Base-by-base conservation (phyloP, 352 stramenopile genomes). In the Phytopythium helicoides region DNA sequence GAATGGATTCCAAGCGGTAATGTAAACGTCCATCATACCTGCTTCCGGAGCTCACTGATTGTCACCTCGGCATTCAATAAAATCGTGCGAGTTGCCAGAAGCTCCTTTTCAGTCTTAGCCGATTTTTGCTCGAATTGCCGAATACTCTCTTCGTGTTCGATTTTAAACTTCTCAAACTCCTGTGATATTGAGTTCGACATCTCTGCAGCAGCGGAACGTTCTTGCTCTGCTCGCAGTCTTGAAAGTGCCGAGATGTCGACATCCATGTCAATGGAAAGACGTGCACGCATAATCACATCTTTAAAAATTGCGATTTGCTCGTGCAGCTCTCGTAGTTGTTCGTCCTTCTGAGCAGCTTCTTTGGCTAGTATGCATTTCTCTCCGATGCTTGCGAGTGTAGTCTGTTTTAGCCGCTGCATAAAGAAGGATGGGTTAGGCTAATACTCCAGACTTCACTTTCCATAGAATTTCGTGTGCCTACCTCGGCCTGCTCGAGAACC, bases 251-350 rank as follows among this genome's bases (percentile, higher is more conserved):
- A 10, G n/a, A 28, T 28, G n/a, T 51, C 45, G 0, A 2, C 45
- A 19, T 51, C 45, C 45, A 2, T 26, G 22, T 52, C 47, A 14
- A 42, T 33, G 11, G 47, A 16, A 16, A 52, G 42, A 26, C 52
- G 41, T 10, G 77, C 70, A 37, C 68, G 77, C 3, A 60, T 62
- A 5, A 90, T 56, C 7, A 66, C 66, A 36, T 89, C 77, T 54
- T 86, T 90, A 57, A 86, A 90, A 25, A 86, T 66, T 5, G 59
- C 49, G 15, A 88, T 58, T 47, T 90, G 71, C 46, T 87, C 72
- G 0, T 60, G 58, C 8, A 88, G 39, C 23, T 68, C 51, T 3
- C 23, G 54, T 0, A 84, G 22, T 18, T 75, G 50, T n/a, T 52
- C 48, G 12, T 81, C 60, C 25, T 74, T 66, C 11, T 72, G 52